These are phyloP conservation scores for Echinochloa phyllopogon DNA, from an alignment of 176 grass and related monocot species.

Conservation along the genomic window DNA sequence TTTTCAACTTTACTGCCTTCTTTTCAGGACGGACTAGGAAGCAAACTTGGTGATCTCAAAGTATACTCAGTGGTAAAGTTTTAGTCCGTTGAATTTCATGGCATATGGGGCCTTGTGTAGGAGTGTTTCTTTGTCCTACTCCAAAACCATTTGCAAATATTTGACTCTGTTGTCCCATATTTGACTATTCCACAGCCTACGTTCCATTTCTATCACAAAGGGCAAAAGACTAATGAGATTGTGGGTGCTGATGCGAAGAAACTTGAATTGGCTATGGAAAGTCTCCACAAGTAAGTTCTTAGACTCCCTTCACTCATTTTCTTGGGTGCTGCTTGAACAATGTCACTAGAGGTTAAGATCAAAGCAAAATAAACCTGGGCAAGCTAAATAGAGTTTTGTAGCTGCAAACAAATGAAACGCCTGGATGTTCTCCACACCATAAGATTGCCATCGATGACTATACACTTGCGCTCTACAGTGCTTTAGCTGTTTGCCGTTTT, in stretches of 20 bases:
- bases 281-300: slow-evolving; percentile 46
- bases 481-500: background rate
- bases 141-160: background rate
- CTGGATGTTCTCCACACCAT: background rate
- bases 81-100: background rate
- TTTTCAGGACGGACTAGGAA: slow-evolving; percentile 46
- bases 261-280: slow-evolving; percentile 55
- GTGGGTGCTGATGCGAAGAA: slow-evolving; percentile 45
- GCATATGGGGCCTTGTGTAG: background rate
- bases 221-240: slow-evolving; percentile 42
- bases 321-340: background rate
- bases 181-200: slow-evolving; percentile 39
- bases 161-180: background rate
- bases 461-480: background rate
- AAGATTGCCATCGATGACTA: background rate
- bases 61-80: slow-evolving; percentile 52
- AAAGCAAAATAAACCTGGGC: background rate
- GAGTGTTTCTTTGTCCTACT: background rate
- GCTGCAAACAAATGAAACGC: background rate
- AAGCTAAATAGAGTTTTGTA: slow-evolving; percentile 17
- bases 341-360: background rate
- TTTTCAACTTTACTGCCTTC: background rate
- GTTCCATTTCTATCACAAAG: slow-evolving; percentile 55
- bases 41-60: slow-evolving; percentile 35
- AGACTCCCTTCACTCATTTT: background rate